Evolutionary conservation across 2,329 filamentous ascomycete species (phyloP).

Genomic region (Harringtonia lauricola): DNA sequence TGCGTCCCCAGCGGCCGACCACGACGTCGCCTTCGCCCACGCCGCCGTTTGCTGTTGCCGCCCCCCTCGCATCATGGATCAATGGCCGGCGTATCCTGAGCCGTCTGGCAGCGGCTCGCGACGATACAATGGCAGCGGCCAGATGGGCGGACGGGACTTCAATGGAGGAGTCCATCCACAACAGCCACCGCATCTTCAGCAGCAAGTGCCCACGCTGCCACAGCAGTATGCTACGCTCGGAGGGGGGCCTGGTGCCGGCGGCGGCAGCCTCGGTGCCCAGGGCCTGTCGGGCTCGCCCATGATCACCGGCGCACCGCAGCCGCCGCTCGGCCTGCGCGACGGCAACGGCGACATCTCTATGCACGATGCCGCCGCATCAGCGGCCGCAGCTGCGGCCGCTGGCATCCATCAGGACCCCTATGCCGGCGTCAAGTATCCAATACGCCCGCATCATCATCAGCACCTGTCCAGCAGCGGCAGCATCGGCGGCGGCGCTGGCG

Average conservation of each 20-base stretch:
- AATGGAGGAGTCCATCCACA: slow-evolving; percentile 11
- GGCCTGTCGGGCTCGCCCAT: slow-evolving; percentile 48
- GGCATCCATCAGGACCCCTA: slow-evolving; percentile 54
- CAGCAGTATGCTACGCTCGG: background rate
- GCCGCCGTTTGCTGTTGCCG: background rate
- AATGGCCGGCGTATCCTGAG: slow-evolving; percentile 61
- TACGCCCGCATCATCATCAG: slow-evolving; percentile 68
- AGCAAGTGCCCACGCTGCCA: slow-evolving; percentile 15
- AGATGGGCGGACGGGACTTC: slow-evolving; percentile 14
- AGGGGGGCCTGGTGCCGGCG: slow-evolving; percentile 6
- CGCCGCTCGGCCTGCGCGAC: slow-evolving; percentile 52
- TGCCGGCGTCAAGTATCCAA: slow-evolving; percentile 74
- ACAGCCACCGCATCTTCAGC: slow-evolving; percentile 14
- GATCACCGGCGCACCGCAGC: slow-evolving; percentile 24
- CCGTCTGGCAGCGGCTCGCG: slow-evolving; percentile 48
- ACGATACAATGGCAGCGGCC: slow-evolving; percentile 45
- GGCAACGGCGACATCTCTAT: slow-evolving; percentile 69
- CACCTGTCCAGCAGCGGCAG: slow-evolving; percentile 44
- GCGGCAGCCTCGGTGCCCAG: slow-evolving; percentile 4
- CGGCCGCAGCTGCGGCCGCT: slow-evolving; percentile 1
- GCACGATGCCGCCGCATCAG: slow-evolving; percentile 53
- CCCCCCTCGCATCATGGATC: slow-evolving; percentile 30
- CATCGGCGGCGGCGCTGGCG: background rate
- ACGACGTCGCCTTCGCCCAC: background rate
- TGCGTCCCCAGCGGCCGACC: background rate